Evolutionary conservation across 306 rosid species (phyloP).

Genomic region (Crotalaria pallida): DNA sequence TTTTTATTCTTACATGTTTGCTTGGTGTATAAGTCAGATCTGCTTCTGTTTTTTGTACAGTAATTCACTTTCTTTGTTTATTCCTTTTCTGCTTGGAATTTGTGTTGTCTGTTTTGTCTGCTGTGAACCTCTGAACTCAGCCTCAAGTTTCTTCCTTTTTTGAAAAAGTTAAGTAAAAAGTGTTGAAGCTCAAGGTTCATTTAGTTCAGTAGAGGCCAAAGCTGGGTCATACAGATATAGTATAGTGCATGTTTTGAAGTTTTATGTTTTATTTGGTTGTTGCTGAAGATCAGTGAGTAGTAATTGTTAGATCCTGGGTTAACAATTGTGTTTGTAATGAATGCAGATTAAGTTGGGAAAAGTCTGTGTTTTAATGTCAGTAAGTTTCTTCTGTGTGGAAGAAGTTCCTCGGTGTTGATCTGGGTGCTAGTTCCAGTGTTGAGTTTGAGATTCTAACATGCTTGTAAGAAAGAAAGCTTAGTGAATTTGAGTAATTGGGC

Average conservation of each 20-base stretch:
- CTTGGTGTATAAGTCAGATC: slow-evolving; percentile 56
- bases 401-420: neutral
- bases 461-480: slow-evolving; percentile 25
- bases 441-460: slow-evolving; percentile 20
- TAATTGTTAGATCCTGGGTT: slow-evolving; percentile 22
- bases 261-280: slow-evolving; percentile 9
- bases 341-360: slow-evolving; percentile 44
- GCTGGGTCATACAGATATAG: neutral
- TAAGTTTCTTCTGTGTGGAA: neutral
- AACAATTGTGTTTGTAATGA: slow-evolving; percentile 22
- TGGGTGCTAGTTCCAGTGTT: slow-evolving; percentile 3
- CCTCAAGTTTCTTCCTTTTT: neutral
- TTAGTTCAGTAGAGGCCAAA: neutral
- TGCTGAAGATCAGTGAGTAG: neutral
- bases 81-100: slow-evolving; percentile 38
- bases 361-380: slow-evolving; percentile 13
- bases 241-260: slow-evolving; percentile 1
- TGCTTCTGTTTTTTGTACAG: too few species aligned
- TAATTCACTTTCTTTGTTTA: slow-evolving; percentile 35
- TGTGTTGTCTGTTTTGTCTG: slow-evolving; percentile 38
- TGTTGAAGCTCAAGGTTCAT: slow-evolving; percentile 11
- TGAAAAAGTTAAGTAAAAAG: neutral
- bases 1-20: slow-evolving; percentile 41
- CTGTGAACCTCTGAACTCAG: slow-evolving; percentile 11
- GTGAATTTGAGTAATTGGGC: slow-evolving; percentile 26